phyloP scores from a whole-genome alignment of 2,329 filamentous ascomycete species.

The Cladophialophora carrionii region DNA sequence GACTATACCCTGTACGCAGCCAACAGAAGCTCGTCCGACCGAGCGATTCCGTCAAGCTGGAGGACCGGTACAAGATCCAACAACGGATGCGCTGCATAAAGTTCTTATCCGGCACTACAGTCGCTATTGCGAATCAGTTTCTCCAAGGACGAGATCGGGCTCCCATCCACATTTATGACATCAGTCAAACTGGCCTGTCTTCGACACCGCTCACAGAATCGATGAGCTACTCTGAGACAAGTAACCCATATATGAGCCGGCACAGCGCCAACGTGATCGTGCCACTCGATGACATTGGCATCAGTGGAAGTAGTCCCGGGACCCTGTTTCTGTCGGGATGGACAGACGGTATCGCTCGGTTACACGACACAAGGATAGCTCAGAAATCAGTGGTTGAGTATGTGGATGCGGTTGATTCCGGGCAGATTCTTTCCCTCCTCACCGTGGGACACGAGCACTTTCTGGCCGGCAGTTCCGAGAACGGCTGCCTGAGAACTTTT shows the following conservation, averaged over 20 bases:
- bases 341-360: conserved; percentile 60
- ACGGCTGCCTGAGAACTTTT: conserved; percentile 65
- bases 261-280: conserved; percentile 45
- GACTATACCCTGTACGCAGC: conserved; percentile 51
- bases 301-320: conserved; percentile 44
- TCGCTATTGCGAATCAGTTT: conserved; percentile 57
- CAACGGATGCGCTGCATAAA: conserved; percentile 55
- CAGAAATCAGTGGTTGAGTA: conserved; percentile 55
- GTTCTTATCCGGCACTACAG: conserved; percentile 54
- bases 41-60: conserved; percentile 43
- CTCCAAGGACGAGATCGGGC: conserved; percentile 43
- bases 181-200: conserved; percentile 53
- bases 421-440: conserved; percentile 62
- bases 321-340: conserved; percentile 63
- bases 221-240: conserved; percentile 8
- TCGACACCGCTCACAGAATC: conserved; percentile 37
- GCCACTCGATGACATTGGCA: conserved; percentile 41
- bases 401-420: conserved; percentile 60
- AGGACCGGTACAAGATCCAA: conserved; percentile 33
- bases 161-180: conserved; percentile 55
- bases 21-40: conserved; percentile 44
- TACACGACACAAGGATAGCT: conserved; percentile 64
- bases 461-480: conserved; percentile 59
- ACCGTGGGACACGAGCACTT: conserved; percentile 61
- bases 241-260: conserved; percentile 27